Conservation (phyloP, 768 basidiomycete genomes). For the Macrolepiota albuminosa region DNA sequence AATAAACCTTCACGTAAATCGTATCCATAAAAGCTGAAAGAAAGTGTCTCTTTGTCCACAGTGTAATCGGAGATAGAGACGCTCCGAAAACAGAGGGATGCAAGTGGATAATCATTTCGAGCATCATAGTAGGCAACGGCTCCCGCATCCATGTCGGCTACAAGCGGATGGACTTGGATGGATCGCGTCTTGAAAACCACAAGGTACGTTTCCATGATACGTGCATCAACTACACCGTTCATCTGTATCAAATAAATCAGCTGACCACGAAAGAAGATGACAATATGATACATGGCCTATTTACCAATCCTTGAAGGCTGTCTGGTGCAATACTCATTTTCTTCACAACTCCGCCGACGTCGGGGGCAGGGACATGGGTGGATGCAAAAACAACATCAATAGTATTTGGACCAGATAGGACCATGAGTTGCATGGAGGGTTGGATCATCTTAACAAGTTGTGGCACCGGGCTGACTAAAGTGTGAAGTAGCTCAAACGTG, state of each 20-base stretch:
- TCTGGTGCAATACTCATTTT: constrained; percentile 13
- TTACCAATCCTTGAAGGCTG: no score
- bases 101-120: constrained; percentile 9
- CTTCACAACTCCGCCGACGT: background rate
- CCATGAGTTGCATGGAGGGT: constrained; percentile 23
- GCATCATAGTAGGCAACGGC: background rate
- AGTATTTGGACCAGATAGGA: constrained; percentile 23
- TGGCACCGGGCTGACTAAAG: constrained; percentile 15
- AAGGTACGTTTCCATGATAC: constrained; percentile 44
- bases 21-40: constrained; percentile 38
- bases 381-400: constrained; percentile 28
- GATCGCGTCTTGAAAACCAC: constrained; percentile 48
- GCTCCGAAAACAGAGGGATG: constrained; percentile 35
- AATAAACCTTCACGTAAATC: constrained; percentile 48
- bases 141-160: background rate
- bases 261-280: background rate
- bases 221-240: constrained; percentile 37
- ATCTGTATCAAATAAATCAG: constrained; percentile 22
- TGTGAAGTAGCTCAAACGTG: constrained; percentile 17
- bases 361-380: constrained; percentile 8
- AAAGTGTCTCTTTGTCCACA: constrained; percentile 6
- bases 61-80: constrained; percentile 35
- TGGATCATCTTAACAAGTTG: constrained; percentile 33
- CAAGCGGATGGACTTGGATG: constrained; percentile 39
- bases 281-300: constrained; percentile 5